Percentiles rank a stretch among this genome's conserved stretches.
Evolutionary conservation across 164 flowering plant species (phyloP).

Genomic region (Amborella trichopoda): DNA sequence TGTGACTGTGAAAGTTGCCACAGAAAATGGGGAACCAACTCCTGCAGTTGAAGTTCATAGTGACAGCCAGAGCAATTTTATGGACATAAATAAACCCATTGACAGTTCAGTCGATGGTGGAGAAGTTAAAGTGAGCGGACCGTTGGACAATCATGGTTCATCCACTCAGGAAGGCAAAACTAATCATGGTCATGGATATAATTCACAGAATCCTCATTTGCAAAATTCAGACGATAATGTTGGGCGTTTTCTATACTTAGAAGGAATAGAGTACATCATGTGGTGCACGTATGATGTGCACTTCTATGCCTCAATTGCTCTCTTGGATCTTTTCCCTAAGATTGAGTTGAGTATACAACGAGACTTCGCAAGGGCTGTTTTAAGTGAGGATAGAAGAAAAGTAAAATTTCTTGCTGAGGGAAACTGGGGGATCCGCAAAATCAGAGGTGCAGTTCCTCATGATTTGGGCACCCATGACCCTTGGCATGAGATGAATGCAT

Average conservation of each 20-base stretch:
- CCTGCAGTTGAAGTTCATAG: too few relatives aligned
- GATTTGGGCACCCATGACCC: slow-evolving; percentile 93
- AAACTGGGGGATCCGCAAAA: slow-evolving; percentile 75
- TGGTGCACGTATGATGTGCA: slow-evolving; percentile 97
- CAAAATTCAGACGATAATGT: slow-evolving; percentile 59
- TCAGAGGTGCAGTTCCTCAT: slow-evolving; percentile 82
- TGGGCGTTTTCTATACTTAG: slow-evolving; percentile 81
- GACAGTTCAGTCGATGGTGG: too few relatives aligned
- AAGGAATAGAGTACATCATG: slow-evolving; percentile 89
- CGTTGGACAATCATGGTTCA: too few relatives aligned
- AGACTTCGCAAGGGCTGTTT: slow-evolving; percentile 85
- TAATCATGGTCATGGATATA: too few relatives aligned
- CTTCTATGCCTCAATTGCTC: slow-evolving; percentile 92
- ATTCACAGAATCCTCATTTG: too few relatives aligned
- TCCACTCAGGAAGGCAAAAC: too few relatives aligned
- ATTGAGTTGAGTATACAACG: slow-evolving; percentile 81
- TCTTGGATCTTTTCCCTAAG: slow-evolving; percentile 69
- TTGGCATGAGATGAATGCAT: slow-evolving; percentile 94
- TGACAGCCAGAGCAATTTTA: too few relatives aligned
- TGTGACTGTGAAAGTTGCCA: too few relatives aligned
- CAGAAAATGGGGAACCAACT: too few relatives aligned
- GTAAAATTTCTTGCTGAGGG: slow-evolving; percentile 82
- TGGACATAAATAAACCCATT: too few relatives aligned
- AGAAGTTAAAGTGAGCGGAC: too few relatives aligned
- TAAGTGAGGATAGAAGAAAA: slow-evolving; percentile 75